A percentile compares a stretch with the other conserved stretches of the same genome.
These are phyloP conservation scores for Discostella stelligeroides DNA, from an alignment of 108 stramenopile genomes.

Conservation along the genomic window DNA sequence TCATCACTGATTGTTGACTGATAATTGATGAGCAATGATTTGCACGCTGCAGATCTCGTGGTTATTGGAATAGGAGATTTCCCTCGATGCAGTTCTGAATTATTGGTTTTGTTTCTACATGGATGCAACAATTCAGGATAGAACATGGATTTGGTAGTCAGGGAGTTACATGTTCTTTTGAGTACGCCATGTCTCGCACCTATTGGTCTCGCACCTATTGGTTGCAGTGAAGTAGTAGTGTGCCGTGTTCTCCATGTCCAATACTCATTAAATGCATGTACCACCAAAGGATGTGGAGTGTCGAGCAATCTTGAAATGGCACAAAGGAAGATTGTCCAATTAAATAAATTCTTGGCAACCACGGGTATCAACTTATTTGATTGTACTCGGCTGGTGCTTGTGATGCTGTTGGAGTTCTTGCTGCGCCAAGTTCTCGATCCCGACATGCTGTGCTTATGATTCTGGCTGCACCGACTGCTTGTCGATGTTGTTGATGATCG, in stretches of 20 bases:
- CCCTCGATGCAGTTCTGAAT: no score
- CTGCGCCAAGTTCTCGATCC: background rate
- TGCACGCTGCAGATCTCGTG: background rate
- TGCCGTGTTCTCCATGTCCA: constrained; percentile 13
- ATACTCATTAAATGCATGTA: constrained; percentile 9
- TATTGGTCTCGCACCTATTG: no score
- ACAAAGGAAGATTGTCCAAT: background rate
- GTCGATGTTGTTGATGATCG: no score
- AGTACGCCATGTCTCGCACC: background rate
- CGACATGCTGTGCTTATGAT: background rate
- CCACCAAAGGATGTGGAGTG: background rate
- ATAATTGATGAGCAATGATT: constrained; percentile 1
- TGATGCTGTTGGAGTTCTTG: background rate
- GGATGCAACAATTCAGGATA: background rate
- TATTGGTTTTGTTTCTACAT: background rate
- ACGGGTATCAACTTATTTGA: constrained; percentile 8
- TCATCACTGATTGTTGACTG: constrained; percentile 16
- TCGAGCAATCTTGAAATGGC: background rate
- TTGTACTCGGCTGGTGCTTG: background rate
- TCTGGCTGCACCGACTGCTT: background rate
- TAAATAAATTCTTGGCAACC: constrained; percentile 4
- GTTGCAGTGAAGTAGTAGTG: background rate
- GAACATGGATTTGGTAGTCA: background rate
- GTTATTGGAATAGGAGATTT: background rate
- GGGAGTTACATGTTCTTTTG: background rate